Evolutionary conservation across 169 alveolate species (phyloP), one percentile per base, ranked within the genome.

Genomic region (Plasmodium coatneyi): DNA sequence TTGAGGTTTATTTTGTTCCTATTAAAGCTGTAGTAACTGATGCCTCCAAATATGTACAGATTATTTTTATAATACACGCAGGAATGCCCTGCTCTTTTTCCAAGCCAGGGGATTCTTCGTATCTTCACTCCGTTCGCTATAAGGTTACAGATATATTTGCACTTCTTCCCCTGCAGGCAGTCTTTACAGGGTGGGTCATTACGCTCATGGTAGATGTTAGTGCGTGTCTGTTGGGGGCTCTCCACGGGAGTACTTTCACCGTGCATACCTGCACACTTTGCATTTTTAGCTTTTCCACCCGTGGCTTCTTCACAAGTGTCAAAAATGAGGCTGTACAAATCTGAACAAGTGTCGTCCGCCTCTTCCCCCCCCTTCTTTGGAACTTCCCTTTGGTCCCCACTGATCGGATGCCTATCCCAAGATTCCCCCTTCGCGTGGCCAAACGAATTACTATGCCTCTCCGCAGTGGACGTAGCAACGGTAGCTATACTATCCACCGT

Each of bases 41-140:
- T 90, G 6, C 95, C 95, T 12, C 95, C 95, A 90, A 90, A 90
- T 32, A 90, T 70, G 32, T 90, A 90, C 46, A 90, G 46, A 46
- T 90, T 90, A 19, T 72, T 80, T 90, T 90, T 90, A 90, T 90
- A 90, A 90, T 90, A 90, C 28, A 32, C 72, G 82, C 95, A 90
- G 12, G 95, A 34, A 56, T 90, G 95, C 2, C 95, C 95, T 36
- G 95, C 95, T 70, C 95, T 46, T 71, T 46, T 90, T 22, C 86
- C 66, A 49, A 90, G 56, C 95, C 95, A 90, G 34, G 66, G 32
- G 36, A 90, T 25, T 5, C 83, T 80, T 71, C 43, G 70, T 32
- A 90, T 80, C 34, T 71, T 80, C 54, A 90, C 76, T 60, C 74
- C 66, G 7, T 80, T 90, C 30, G 81, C 32, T 80, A 80, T 30